Conservation (phyloP, 306 rosid genomes). For the Inga laurina region DNA sequence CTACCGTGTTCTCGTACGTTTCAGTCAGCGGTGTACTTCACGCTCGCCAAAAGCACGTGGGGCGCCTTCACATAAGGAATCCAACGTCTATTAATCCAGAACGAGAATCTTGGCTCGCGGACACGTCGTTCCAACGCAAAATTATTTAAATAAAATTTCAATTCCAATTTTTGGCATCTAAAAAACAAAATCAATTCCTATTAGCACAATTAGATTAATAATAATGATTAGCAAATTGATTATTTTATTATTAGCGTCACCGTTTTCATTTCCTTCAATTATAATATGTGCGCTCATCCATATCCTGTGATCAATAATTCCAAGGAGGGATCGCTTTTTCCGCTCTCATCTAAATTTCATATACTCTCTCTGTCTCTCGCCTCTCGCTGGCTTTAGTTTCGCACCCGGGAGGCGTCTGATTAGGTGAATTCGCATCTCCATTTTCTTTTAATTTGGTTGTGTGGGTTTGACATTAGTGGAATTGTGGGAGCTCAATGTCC, state of each 20-base stretch:
- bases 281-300: background rate
- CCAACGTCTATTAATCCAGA: conserved; percentile 47
- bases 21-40: background rate
- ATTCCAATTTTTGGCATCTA: background rate
- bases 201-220: background rate
- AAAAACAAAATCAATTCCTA: background rate
- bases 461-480: background rate
- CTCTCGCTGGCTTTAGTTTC: conserved; percentile 9
- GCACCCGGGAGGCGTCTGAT: conserved; percentile 24
- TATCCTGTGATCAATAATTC: conserved; percentile 49
- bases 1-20: too few relatives aligned
- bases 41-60: conserved; percentile 23
- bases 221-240: conserved; percentile 7
- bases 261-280: background rate
- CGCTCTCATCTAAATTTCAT: conserved; percentile 5
- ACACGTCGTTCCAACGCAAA: conserved; percentile 38
- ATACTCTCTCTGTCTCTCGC: conserved; percentile 22
- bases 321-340: conserved; percentile 48
- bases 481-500: conserved; percentile 19
- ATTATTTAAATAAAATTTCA: conserved; percentile 11
- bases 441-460: conserved; percentile 9
- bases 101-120: conserved; percentile 24
- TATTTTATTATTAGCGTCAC: conserved; percentile 2
- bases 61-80: conserved; percentile 8
- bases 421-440: conserved; percentile 45